Evolutionary conservation across 2,329 filamentous ascomycete genomes (phyloP).

Genomic region (Ceratocystis diversiconidia): DNA sequence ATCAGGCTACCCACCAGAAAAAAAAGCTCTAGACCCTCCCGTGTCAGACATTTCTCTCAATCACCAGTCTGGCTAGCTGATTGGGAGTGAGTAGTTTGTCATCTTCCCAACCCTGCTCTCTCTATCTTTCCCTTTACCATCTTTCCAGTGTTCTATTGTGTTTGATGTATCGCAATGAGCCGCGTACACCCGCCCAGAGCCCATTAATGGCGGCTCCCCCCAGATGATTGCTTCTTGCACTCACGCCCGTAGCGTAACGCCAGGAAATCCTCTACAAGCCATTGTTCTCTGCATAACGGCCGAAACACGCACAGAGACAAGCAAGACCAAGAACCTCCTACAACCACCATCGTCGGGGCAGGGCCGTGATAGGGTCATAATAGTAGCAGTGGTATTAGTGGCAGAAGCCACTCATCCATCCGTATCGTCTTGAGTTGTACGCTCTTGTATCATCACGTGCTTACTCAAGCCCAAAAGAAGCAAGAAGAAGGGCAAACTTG

Average conservation of each 20-base stretch:
- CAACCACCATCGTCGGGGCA: not conserved
- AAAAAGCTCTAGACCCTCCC: no score
- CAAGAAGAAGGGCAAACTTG: no score
- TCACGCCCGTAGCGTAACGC: not conserved
- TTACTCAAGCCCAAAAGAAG: not conserved
- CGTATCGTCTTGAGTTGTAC: not conserved
- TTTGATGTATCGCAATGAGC: no score
- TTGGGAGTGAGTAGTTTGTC: not conserved
- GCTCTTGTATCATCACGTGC: not conserved
- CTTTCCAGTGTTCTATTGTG: not conserved
- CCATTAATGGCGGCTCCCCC: not conserved
- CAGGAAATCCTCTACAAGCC: not conserved
- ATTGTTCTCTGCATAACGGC: slow-evolving; percentile 7
- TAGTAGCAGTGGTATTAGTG: not conserved
- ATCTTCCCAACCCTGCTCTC: no score
- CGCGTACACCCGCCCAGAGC: no score
- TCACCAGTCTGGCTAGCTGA: not conserved
- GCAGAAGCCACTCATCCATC: not conserved
- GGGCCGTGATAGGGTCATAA: not conserved
- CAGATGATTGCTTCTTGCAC: not conserved
- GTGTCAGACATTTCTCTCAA: not conserved
- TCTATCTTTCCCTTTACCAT: not conserved
- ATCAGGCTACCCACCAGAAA: no score
- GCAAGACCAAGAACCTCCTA: not conserved
- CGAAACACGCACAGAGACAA: not conserved